phyloP scores from a whole-genome alignment of 495 filamentous ascomycete species.

The Gamarada debralockiae region DNA sequence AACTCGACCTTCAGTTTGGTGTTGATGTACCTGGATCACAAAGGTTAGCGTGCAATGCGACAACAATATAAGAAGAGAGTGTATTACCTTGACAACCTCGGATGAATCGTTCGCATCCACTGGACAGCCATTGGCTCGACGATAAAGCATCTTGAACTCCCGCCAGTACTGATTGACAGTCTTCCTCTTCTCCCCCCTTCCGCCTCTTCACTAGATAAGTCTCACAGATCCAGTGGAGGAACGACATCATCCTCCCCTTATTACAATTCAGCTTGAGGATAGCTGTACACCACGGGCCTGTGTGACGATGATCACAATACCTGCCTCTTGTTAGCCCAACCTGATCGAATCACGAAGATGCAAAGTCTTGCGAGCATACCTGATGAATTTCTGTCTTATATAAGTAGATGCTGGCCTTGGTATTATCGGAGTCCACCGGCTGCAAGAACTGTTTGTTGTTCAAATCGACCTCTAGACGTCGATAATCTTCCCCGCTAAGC shows the following conservation, averaged over 20 bases:
- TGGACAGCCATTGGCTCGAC: conserved; percentile 16
- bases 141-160: conserved; percentile 24
- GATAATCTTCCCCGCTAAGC: conserved; percentile 15
- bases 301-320: conserved; percentile 5
- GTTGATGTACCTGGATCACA: conserved; percentile 12
- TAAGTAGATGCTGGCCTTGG: conserved; percentile 21
- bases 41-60: conserved; percentile 5
- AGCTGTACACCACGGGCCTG: conserved; percentile 5
- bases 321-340: conserved; percentile 11
- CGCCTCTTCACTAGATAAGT: conserved; percentile 2
- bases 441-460: conserved; percentile 7
- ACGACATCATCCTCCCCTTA: conserved; percentile 16
- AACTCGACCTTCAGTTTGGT: conserved; percentile 8
- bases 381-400: conserved; percentile 17
- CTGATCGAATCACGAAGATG: no score
- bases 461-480: neutral
- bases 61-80: neutral
- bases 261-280: conserved; percentile 9
- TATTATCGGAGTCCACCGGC: conserved; percentile 8
- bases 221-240: conserved; percentile 13
- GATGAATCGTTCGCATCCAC: conserved; percentile 24
- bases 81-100: conserved; percentile 29
- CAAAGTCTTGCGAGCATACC: conserved; percentile 4
- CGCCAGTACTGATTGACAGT: conserved; percentile 18
- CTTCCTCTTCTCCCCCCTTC: conserved; percentile 9